Evolutionary conservation across 148 eudicot species (phyloP).

Genomic region (Gaultheria prostrata): DNA sequence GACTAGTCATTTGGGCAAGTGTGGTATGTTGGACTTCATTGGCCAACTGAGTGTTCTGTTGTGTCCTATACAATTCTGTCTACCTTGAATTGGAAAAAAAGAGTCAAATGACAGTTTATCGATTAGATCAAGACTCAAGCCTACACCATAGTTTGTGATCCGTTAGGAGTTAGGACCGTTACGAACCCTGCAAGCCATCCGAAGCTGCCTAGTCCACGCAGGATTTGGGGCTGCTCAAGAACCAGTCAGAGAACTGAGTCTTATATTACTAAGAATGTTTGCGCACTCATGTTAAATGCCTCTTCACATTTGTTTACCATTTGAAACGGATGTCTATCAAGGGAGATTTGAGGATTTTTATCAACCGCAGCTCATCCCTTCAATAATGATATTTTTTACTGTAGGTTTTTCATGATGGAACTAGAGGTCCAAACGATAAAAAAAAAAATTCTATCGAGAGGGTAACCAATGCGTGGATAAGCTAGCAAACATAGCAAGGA

Average conservation of each 20-base stretch:
- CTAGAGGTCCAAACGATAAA: not conserved
- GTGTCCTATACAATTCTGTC: not conserved
- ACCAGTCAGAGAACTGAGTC: not conserved
- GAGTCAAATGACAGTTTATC: not conserved
- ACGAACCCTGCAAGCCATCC: not conserved
- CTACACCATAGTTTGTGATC: not conserved
- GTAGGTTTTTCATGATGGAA: not conserved
- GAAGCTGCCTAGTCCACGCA: not conserved
- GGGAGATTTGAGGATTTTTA: not conserved
- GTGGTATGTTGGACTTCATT: too few relatives aligned
- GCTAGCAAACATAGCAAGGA: not conserved
- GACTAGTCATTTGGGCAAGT: too few relatives aligned
- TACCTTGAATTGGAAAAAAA: not conserved
- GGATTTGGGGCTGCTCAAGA: not conserved
- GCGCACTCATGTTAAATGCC: not conserved
- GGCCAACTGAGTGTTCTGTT: too few relatives aligned
- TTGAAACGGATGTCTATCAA: not conserved
- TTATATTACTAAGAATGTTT: not conserved
- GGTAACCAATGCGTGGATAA: not conserved
- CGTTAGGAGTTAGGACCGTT: not conserved
- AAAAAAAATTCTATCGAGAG: not conserved
- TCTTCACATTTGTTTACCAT: not conserved
- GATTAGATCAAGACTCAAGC: not conserved
- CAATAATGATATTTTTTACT: not conserved
- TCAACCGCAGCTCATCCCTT: not conserved